Evolutionary conservation across 1,284 basidiomycete species (phyloP).

Genomic region (Cryptococcus jaspeensis): DNA sequence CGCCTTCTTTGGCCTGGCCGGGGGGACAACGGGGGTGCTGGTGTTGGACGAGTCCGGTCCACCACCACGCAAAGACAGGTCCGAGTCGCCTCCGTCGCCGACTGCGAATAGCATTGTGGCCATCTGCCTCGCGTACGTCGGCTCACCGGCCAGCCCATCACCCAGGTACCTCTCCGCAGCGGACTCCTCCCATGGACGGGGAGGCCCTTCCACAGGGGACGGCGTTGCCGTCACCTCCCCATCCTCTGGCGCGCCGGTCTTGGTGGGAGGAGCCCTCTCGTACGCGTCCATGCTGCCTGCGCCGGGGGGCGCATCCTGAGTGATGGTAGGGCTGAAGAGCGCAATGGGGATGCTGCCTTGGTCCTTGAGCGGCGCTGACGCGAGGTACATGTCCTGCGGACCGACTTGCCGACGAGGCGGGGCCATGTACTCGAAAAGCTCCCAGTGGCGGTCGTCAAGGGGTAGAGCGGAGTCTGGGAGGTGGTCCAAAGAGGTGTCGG

Average conservation of each 20-base stretch:
- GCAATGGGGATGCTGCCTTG: constrained; percentile 38
- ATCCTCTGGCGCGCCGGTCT: background rate
- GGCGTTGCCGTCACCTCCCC: constrained; percentile 1
- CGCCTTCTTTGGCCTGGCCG: background rate
- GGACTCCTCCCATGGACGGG: constrained; percentile 25
- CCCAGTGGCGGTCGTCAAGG: constrained; percentile 49
- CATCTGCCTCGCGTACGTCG: constrained; percentile 26
- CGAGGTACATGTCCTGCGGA: constrained; percentile 37
- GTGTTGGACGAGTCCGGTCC: background rate
- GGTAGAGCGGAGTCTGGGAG: constrained; percentile 15
- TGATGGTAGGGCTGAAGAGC: constrained; percentile 39
- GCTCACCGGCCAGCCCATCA: constrained; percentile 42
- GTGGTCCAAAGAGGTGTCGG: constrained; percentile 14
- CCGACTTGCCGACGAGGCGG: constrained; percentile 10
- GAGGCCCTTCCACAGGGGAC: background rate
- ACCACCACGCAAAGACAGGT: constrained; percentile 1
- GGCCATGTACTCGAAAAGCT: constrained; percentile 43
- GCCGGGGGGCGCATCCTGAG: constrained; percentile 35
- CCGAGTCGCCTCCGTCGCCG: background rate
- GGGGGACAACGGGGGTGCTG: too few species aligned
- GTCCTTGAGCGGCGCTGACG: constrained; percentile 30
- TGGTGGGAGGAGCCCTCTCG: background rate
- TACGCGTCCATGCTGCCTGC: background rate
- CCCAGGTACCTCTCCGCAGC: constrained; percentile 43
- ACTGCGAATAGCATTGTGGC: constrained; percentile 30